phyloP scores from a whole-genome alignment of 2,329 filamentous ascomycete genomes.

The Stemphylium beticola region DNA sequence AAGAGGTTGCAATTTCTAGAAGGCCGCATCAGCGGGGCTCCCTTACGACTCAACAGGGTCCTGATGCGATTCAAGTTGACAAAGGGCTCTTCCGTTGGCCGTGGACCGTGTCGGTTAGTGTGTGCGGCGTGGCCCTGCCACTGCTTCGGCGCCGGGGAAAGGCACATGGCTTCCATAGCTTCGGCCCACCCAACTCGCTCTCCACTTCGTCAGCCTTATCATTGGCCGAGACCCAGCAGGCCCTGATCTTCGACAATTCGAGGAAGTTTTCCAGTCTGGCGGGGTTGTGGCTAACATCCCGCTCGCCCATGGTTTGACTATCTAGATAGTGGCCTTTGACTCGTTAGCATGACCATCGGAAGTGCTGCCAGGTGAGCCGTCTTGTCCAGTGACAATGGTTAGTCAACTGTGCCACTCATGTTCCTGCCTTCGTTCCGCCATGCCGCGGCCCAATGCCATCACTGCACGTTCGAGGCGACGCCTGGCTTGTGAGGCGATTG shows the following conservation, averaged over 20 bases:
- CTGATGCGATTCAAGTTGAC: slow-evolving; percentile 38
- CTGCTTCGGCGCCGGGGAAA: slow-evolving; percentile 47
- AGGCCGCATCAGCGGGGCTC: slow-evolving; percentile 37
- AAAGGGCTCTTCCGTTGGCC: slow-evolving; percentile 31
- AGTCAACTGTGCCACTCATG: slow-evolving; percentile 16
- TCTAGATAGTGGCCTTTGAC: slow-evolving; percentile 22
- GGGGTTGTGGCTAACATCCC: slow-evolving; percentile 32
- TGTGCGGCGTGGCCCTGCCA: slow-evolving; percentile 37
- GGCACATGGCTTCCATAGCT: slow-evolving; percentile 46
- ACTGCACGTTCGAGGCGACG: slow-evolving; percentile 12
- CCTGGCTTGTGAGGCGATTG: slow-evolving; percentile 9
- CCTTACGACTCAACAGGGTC: slow-evolving; percentile 35
- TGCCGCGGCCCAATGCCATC: slow-evolving; percentile 15
- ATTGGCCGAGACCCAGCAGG: slow-evolving; percentile 40
- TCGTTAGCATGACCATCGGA: slow-evolving; percentile 20
- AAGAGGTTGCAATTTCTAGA: slow-evolving; percentile 37
- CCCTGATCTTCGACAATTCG: slow-evolving; percentile 45
- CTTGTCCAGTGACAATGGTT: slow-evolving; percentile 9
- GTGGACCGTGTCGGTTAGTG: slow-evolving; percentile 23
- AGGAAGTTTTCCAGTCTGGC: slow-evolving; percentile 33
- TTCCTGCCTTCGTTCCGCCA: slow-evolving; percentile 17
- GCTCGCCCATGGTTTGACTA: slow-evolving; percentile 24
- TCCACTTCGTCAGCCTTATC: slow-evolving; percentile 46
- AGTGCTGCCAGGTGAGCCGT: slow-evolving; percentile 16
- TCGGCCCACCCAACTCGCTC: slow-evolving; percentile 26